A percentile compares a stretch with the other conserved stretches of the same genome.
These are phyloP conservation scores for Skeletonema potamos DNA, from an alignment of 108 stramenopile species.

Conservation along the genomic window DNA sequence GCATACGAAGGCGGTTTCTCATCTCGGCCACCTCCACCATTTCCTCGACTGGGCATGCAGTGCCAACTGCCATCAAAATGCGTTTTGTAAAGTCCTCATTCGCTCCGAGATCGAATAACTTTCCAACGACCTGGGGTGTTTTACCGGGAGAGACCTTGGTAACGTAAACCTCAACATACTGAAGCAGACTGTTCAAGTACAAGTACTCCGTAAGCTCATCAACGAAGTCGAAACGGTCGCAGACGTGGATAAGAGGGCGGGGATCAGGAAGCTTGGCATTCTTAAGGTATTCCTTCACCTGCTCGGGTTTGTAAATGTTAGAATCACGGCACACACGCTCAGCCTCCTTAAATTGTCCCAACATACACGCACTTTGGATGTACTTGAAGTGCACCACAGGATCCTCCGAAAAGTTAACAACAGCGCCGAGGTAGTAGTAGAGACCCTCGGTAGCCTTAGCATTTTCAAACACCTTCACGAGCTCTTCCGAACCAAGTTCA, in stretches of 20 bases:
- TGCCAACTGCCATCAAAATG: constrained; percentile 97
- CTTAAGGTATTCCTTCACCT: constrained; percentile 99
- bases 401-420: constrained; percentile 97
- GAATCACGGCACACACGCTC: constrained; percentile 99
- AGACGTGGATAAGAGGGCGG: constrained; percentile 99
- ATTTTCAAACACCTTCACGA: constrained; percentile 95
- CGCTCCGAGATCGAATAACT: constrained; percentile 96
- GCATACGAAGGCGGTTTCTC: constrained; percentile 93
- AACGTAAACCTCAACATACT: constrained; percentile 99
- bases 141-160: constrained; percentile 97
- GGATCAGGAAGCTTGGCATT: constrained; percentile 99
- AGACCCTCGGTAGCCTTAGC: constrained; percentile 96
- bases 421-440: constrained; percentile 96
- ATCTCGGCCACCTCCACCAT: constrained; percentile 97
- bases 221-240: constrained; percentile 97
- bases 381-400: constrained; percentile 99
- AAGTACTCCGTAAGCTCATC: constrained; percentile 99
- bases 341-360: constrained; percentile 96
- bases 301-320: constrained; percentile 96
- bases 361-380: constrained; percentile 93
- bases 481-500: constrained; percentile 92
- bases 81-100: constrained; percentile 99
- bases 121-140: constrained; percentile 99
- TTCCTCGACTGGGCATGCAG: constrained; percentile 98
- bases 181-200: constrained; percentile 96